A percentile compares a stretch with the other conserved stretches of the same genome.
Evolutionary conservation across 1,284 basidiomycete genomes (phyloP).

Genomic region (Cronartium quercuum): DNA sequence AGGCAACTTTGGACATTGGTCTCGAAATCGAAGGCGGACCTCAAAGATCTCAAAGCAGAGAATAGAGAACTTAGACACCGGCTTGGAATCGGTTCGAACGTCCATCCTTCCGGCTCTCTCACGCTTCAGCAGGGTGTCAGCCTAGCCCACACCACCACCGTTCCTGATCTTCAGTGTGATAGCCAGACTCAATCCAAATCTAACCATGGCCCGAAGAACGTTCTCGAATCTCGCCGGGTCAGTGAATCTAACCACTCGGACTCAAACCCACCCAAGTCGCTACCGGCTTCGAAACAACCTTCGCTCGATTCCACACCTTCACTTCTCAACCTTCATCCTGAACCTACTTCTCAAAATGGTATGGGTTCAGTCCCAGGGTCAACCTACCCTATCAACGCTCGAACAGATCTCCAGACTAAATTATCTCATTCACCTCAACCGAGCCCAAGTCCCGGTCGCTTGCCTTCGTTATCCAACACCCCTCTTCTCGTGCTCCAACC

Average conservation of each 20-base stretch:
- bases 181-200: too few relatives aligned
- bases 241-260: background rate
- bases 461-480: background rate
- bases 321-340: background rate
- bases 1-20: slow-evolving; percentile 34
- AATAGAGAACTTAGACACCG: slow-evolving; percentile 15
- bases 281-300: too few relatives aligned
- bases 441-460: background rate
- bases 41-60: slow-evolving; percentile 16
- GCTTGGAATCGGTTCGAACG: background rate
- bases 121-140: background rate
- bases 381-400: too few relatives aligned
- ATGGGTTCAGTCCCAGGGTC: too few relatives aligned
- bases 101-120: too few relatives aligned
- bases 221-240: too few relatives aligned
- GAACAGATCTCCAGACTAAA: background rate
- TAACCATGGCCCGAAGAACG: too few relatives aligned
- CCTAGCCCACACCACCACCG: background rate
- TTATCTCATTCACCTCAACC: background rate
- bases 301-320: slow-evolving; percentile 1
- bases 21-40: slow-evolving; percentile 19
- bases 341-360: background rate
- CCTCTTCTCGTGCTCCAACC: too few relatives aligned
- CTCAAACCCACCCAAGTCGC: too few relatives aligned
- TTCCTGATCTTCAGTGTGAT: too few relatives aligned